Evolutionary conservation across 179 eudicot species (phyloP), one percentile per base, ranked within the genome.

Genomic region (Pouteria campechiana): DNA sequence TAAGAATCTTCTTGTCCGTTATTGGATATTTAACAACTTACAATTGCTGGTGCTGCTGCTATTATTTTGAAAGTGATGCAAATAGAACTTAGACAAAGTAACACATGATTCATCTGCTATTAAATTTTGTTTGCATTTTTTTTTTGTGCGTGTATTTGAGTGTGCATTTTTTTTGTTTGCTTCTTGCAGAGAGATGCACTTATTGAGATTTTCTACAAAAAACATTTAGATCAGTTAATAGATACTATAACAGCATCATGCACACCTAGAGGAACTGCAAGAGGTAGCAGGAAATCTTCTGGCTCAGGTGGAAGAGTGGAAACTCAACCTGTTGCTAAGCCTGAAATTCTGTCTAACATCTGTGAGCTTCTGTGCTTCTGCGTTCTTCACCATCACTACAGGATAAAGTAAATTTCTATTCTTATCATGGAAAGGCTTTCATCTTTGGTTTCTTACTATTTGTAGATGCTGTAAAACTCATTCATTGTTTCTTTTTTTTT

Each of bases 301-400:
- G 43, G 61, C 22, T 55, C 56, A 24, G 59, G 28, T 23, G 78
- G 74, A 37, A 66, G 40, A 44, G n/a, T 27, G 30, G 55, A 25
- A 36, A 67, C 35, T 22, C 49, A 46, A 39, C 62, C 58, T 37
- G 27, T 43, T 24, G 64, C 66, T 30, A 92, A 79, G 69, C 93
- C 99, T 25, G 99, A 92, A 56, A 87, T 92, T 66, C 67, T 92
- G 17, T 47, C 75, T 48, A 92, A 68, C 74, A 72, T 83, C 27
- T 73, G 79, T 56, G 99, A 92, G 49, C 66, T 92, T 14, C 57
- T 92, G 50, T 75, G 93, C 68, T 92, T 87, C 63, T 92, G 99
- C 35, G 89, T 92, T 33, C 37, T 74, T 70, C 94, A 88, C 63
- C 99, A 92, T 69, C 83, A 83, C 0, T 67, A 62, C 50, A 78